phyloP scores from a whole-genome alignment of 768 basidiomycete species.

The Termitomyces sp. region DNA sequence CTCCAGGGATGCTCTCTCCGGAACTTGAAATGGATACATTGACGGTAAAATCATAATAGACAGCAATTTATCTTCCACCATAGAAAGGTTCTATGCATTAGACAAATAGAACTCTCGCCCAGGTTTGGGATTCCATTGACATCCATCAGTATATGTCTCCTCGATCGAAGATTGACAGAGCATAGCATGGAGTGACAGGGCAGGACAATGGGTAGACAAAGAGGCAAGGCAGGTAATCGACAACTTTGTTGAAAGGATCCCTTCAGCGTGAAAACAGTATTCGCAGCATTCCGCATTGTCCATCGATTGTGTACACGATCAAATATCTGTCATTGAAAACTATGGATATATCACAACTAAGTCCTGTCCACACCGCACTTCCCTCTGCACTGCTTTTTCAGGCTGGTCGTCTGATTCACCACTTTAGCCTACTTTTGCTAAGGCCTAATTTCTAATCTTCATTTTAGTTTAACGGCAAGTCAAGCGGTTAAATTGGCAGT shows the following conservation, averaged over 20 bases:
- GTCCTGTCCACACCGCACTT: no score
- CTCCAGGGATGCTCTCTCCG: neutral
- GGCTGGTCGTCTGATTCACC: neutral
- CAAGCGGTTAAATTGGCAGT: neutral
- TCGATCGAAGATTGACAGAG: neutral
- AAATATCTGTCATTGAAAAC: neutral
- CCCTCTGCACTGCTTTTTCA: neutral
- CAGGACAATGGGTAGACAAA: no score
- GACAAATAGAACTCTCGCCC: neutral
- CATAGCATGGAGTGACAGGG: neutral
- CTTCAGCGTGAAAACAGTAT: no score
- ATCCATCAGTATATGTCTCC: neutral
- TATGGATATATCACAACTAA: neutral
- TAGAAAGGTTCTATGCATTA: no score
- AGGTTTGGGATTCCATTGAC: no score
- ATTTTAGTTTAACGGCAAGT: neutral
- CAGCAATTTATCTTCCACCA: neutral
- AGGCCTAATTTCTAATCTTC: neutral
- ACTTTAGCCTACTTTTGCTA: neutral
- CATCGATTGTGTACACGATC: no score
- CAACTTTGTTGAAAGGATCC: no score
- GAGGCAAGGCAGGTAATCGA: no score
- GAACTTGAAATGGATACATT: neutral
- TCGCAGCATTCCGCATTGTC: no score
- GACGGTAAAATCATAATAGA: neutral